Conservation (phyloP, 2,329 filamentous ascomycete species). For the Verticillium albo-atrum region DNA sequence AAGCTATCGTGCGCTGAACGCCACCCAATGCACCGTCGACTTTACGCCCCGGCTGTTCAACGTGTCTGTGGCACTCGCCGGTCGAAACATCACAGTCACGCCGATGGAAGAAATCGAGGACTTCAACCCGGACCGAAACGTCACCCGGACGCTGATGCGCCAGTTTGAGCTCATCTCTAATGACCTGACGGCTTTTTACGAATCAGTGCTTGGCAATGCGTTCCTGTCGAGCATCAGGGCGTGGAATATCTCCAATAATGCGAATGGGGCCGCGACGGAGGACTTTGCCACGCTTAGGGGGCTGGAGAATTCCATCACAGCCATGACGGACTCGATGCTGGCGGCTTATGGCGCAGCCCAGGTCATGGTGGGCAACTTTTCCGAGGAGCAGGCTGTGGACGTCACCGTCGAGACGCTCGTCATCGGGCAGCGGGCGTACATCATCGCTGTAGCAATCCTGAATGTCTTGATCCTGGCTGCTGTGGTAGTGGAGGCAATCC, state of each 20-base stretch:
- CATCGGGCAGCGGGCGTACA: slow-evolving; percentile 2
- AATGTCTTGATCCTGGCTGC: slow-evolving; percentile 1
- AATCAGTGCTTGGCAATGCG: slow-evolving; percentile 27
- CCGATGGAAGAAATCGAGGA: slow-evolving; percentile 13
- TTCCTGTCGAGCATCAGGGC: slow-evolving; percentile 24
- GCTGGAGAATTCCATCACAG: slow-evolving; percentile 10
- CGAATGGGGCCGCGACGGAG: background rate
- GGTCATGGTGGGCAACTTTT: slow-evolving; percentile 22
- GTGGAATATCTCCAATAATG: slow-evolving; percentile 5
- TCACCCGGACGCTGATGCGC: slow-evolving; percentile 21
- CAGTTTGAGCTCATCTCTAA: slow-evolving; percentile 30
- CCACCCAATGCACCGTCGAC: slow-evolving; percentile 23
- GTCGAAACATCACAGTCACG: slow-evolving; percentile 20
- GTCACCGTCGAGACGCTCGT: slow-evolving; percentile 11
- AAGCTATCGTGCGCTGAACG: slow-evolving; percentile 22
- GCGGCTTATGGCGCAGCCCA: slow-evolving; percentile 25
- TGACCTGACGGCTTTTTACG: slow-evolving; percentile 29
- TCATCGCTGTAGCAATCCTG: background rate
- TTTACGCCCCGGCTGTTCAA: slow-evolving; percentile 22
- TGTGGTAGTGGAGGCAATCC: slow-evolving; percentile 1
- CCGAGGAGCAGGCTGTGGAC: slow-evolving; percentile 1
- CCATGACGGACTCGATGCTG: slow-evolving; percentile 18
- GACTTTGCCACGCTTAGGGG: slow-evolving; percentile 6
- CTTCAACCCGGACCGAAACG: slow-evolving; percentile 21
- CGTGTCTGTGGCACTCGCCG: slow-evolving; percentile 21